Evolutionary conservation across 129 eudicot genomes (phyloP).

Genomic region (Helianthus annuus): DNA sequence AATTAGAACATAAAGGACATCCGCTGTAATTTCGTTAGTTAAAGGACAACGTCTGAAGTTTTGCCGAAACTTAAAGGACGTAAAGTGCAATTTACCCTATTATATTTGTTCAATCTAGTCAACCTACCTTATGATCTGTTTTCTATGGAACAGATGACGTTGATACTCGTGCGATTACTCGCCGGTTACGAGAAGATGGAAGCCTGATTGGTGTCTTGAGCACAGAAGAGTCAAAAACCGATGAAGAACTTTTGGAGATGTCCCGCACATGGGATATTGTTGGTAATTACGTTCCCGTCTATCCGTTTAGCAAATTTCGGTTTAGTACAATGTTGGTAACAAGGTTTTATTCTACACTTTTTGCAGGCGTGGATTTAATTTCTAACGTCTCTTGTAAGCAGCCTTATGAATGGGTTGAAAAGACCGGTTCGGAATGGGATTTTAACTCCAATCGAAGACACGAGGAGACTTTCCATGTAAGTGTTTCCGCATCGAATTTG

Average conservation of each 20-base stretch:
- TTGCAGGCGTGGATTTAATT: slow-evolving; percentile 90
- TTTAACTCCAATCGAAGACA: slow-evolving; percentile 51
- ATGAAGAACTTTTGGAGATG: slow-evolving; percentile 79
- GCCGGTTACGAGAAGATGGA: slow-evolving; percentile 88
- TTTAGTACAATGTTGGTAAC: slow-evolving; percentile 12
- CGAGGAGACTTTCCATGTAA: slow-evolving; percentile 64
- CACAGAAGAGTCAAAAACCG: slow-evolving; percentile 84
- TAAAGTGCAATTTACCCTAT: no score
- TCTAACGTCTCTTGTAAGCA: slow-evolving; percentile 79
- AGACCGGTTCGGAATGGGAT: slow-evolving; percentile 79
- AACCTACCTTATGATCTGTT: not conserved
- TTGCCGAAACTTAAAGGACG: no score
- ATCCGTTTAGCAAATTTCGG: not conserved
- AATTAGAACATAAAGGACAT: no score
- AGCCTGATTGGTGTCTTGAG: slow-evolving; percentile 95
- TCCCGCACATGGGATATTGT: slow-evolving; percentile 93
- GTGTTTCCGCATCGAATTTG: slow-evolving; percentile 23
- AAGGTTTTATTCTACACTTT: slow-evolving; percentile 8
- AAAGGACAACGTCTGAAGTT: no score
- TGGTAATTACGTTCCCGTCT: slow-evolving; percentile 43
- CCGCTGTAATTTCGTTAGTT: no score
- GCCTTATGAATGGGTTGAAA: slow-evolving; percentile 88
- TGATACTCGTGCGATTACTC: slow-evolving; percentile 97
- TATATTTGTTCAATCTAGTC: no score
- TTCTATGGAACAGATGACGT: slow-evolving; percentile 69